These are phyloP conservation scores for Heliosperma pusillum DNA, from an alignment of 148 eudicot genomes.

Conservation along the genomic window DNA sequence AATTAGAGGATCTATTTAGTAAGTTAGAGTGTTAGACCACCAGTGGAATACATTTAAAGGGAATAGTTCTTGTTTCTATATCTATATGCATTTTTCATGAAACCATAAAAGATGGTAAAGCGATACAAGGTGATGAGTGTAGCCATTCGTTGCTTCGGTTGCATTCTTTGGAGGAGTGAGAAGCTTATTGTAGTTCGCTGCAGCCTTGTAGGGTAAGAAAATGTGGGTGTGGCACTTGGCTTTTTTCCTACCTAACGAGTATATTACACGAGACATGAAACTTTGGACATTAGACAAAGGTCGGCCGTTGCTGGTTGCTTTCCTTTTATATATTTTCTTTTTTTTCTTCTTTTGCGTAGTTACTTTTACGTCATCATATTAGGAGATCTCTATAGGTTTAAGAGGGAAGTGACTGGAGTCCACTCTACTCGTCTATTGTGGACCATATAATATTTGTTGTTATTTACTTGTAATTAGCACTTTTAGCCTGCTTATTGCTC, in stretches of 20 bases:
- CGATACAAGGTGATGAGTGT: neutral
- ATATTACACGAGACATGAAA: neutral
- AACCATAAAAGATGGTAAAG: neutral
- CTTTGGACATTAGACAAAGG: neutral
- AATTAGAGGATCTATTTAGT: neutral
- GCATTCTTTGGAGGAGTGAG: neutral
- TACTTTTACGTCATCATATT: neutral
- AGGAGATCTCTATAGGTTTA: neutral
- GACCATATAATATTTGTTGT: neutral
- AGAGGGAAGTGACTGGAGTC: neutral
- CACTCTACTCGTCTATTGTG: neutral
- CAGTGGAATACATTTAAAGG: neutral
- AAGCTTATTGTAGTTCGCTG: neutral
- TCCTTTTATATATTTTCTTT: neutral
- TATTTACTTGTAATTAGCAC: neutral
- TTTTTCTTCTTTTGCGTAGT: neutral
- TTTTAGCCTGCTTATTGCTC: neutral
- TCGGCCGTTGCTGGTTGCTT: neutral
- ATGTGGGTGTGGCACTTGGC: neutral
- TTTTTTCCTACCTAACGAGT: neutral
- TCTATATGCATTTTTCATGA: neutral
- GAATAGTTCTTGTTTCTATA: neutral
- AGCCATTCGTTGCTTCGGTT: neutral
- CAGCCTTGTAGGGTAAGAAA: neutral
- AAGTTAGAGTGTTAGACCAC: too few relatives aligned